Evolutionary conservation across 1,139 yeast genomes (phyloP).

Genomic region (Lodderomyces beijingensis): DNA sequence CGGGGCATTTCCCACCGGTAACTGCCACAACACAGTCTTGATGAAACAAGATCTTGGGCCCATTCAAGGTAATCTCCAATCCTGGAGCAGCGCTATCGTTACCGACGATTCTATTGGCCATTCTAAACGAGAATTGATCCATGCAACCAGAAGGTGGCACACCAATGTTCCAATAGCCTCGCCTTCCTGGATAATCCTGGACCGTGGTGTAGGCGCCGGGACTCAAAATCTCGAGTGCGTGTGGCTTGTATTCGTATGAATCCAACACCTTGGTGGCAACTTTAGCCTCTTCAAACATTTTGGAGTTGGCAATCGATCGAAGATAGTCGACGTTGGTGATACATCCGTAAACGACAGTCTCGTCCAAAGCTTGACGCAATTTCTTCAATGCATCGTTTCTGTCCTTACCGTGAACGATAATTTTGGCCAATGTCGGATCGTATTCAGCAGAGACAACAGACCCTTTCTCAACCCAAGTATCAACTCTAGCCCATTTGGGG

Average conservation of each 20-base stretch:
- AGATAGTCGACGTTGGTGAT: slow-evolving; percentile 86
- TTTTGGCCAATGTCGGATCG: slow-evolving; percentile 95
- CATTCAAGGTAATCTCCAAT: slow-evolving; percentile 80
- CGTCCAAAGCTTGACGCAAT: slow-evolving; percentile 75
- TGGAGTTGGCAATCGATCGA: slow-evolving; percentile 76
- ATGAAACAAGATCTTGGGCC: slow-evolving; percentile 84
- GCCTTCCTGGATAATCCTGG: slow-evolving; percentile 94
- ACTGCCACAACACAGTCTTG: slow-evolving; percentile 71
- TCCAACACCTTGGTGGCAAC: slow-evolving; percentile 88
- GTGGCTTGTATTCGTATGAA: slow-evolving; percentile 71
- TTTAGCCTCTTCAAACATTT: slow-evolving; percentile 77
- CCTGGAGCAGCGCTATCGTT: slow-evolving; percentile 81
- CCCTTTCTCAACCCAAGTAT: slow-evolving; percentile 91
- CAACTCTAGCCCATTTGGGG: slow-evolving; percentile 89
- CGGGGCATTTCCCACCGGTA: slow-evolving; percentile 76
- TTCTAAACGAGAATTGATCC: slow-evolving; percentile 87
- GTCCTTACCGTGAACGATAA: slow-evolving; percentile 88
- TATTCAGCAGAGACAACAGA: slow-evolving; percentile 88
- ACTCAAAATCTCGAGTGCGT: slow-evolving; percentile 73
- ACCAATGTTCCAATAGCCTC: slow-evolving; percentile 83
- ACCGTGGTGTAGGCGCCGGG: slow-evolving; percentile 96
- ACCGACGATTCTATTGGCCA: slow-evolving; percentile 89
- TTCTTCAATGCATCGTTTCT: slow-evolving; percentile 78
- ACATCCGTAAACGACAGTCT: slow-evolving; percentile 85
- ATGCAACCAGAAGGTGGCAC: slow-evolving; percentile 99